phyloP scores from a whole-genome alignment of 1,139 yeast genomes.

The Geotrichum reessii region DNA sequence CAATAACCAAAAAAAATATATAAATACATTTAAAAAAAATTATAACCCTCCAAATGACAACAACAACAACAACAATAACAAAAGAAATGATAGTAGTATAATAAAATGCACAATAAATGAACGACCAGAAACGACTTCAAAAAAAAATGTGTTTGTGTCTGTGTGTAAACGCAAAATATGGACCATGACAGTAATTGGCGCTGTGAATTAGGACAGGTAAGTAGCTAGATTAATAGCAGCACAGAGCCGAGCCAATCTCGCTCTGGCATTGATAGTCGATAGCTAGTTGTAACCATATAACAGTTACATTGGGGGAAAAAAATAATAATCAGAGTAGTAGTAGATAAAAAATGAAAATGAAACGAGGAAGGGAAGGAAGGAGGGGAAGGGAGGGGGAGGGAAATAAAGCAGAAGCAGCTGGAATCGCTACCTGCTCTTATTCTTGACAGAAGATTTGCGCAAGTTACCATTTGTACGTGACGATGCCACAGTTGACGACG shows the following conservation, averaged over 20 bases:
- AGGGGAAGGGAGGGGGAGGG: no score
- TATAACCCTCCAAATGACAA: no score
- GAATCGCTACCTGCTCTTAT: not conserved
- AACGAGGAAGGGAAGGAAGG: not conserved
- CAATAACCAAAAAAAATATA: no score
- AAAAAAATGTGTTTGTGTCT: not conserved
- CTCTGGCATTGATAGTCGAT: not conserved
- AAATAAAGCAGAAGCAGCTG: not conserved
- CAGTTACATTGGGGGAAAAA: not conserved
- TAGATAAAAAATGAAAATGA: not conserved
- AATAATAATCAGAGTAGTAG: not conserved
- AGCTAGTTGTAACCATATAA: not conserved
- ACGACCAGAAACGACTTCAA: not conserved
- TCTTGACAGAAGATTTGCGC: not conserved
- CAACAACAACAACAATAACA: no score
- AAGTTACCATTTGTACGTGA: not conserved
- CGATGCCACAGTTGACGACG: not conserved
- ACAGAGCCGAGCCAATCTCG: not conserved
- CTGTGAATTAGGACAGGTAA: not conserved
- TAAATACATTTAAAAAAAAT: not conserved
- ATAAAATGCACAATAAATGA: not conserved
- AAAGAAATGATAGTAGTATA: no score
- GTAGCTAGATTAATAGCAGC: not conserved
- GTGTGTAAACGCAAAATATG: not conserved
- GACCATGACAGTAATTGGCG: not conserved